Evolutionary conservation across 106 monocot genomes (phyloP), one percentile per base, ranked within the genome.

Genomic region (Posidonia australis): DNA sequence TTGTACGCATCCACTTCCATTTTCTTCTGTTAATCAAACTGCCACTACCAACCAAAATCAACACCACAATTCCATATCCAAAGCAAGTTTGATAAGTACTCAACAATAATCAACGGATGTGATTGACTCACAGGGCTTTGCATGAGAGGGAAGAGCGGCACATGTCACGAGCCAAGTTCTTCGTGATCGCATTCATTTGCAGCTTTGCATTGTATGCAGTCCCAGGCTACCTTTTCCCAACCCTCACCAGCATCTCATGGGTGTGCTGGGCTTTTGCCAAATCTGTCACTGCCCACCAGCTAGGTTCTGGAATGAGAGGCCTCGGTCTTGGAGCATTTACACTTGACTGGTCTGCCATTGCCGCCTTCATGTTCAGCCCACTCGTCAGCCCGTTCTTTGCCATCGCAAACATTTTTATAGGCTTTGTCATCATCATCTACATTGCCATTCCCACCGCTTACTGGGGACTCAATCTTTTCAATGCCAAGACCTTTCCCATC

Each of bases 261-360:
- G 64, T 92, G 22, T 92, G 92, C 73, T 92, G 84, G 86, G 63
- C 55, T 0, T 92, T 83, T 68, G 66, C 83, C 25, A 76, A 75
- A 11, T 86, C 86, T 0, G 86, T 92, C 58, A 84, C 77, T 9
- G 91, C 86, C 36, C 91, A 92, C 30, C 91, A 92, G 70, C 68
- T 92, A 0, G 91, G 87, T 0, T 92, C 91, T 0, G 91, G 91
- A 21, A 72, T 81, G 72, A 77, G 44, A 21, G 91, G 91, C 9
- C 77, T 92, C 0, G 91, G 84, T 31, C 1, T 92, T 18, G 84
- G 79, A 0, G 83, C 91, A 54, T 65, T 92, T 63, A 82, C 84
- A 10, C 74, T 92, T 3, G 91, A 92, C 60, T 92, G 91, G 91
- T 43, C 77, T 0, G 63, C 84, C 4, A 75, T 87, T 23, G 60